Conservation (phyloP, 352 stramenopile species). For the Phytophthora pistaciae region DNA sequence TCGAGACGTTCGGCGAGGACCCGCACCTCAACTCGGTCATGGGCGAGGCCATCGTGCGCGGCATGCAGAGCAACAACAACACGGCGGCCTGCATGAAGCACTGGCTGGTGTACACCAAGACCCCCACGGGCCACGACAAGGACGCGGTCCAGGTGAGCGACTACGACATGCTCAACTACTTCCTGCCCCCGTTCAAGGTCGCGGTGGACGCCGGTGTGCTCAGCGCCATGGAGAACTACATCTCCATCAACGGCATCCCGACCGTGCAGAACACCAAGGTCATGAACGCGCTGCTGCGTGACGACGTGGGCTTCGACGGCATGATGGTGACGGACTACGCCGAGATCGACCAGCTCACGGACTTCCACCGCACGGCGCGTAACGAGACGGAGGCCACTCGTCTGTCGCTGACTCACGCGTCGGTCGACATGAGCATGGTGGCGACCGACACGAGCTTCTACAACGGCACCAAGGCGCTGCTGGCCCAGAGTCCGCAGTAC, state of each 20-base stretch:
- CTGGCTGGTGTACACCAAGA: conserved; percentile 87
- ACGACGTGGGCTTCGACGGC: neutral
- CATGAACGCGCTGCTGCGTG: neutral
- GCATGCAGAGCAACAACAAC: conserved; percentile 77
- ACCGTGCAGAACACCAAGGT: neutral
- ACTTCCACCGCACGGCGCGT: neutral
- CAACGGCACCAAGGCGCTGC: too few relatives aligned
- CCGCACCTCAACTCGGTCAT: conserved; percentile 79
- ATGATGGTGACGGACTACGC: neutral
- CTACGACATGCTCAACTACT: conserved; percentile 83
- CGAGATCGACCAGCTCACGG: neutral
- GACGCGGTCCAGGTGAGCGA: conserved; percentile 81
- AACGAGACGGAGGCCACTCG: neutral
- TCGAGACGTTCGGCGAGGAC: conserved; percentile 95
- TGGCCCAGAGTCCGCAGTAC: too few relatives aligned
- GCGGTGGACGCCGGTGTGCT: conserved; percentile 69
- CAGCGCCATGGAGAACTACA: conserved; percentile 52
- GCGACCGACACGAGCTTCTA: too few relatives aligned
- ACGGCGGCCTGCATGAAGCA: conserved; percentile 91
- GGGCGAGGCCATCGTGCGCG: conserved; percentile 71
- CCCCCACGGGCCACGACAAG: conserved; percentile 81
- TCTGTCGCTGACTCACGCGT: neutral
- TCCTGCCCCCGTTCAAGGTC: conserved; percentile 70
- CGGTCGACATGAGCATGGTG: conserved; percentile 39
- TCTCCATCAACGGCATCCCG: neutral